Evolutionary conservation across 352 stramenopile genomes (phyloP).

Genomic region (Phytophthora citrophthora): DNA sequence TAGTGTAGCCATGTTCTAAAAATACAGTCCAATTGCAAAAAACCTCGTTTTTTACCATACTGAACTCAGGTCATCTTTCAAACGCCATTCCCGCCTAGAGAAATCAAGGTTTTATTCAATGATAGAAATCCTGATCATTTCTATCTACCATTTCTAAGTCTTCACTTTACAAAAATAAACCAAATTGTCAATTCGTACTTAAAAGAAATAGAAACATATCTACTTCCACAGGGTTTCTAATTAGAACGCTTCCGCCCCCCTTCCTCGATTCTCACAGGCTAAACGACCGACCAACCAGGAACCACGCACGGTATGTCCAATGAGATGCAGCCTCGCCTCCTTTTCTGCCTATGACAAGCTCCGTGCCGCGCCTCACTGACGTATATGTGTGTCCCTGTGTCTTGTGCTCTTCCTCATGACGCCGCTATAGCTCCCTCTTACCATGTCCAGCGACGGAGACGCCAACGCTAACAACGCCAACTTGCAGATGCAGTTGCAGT

Average conservation of each 20-base stretch:
- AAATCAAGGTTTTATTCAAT: slow-evolving; percentile 4
- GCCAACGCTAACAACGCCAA: slow-evolving; percentile 52
- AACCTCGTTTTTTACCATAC: slow-evolving; percentile 8
- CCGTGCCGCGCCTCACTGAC: slow-evolving; percentile 24
- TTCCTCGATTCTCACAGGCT: slow-evolving; percentile 23
- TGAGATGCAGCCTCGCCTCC: slow-evolving; percentile 53
- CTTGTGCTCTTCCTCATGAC: slow-evolving; percentile 2
- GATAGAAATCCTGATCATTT: background rate
- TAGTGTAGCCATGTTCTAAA: slow-evolving; percentile 26
- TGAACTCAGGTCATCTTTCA: slow-evolving; percentile 9
- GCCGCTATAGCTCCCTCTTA: background rate
- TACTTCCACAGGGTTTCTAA: background rate
- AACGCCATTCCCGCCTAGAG: slow-evolving; percentile 10
- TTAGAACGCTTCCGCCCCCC: background rate
- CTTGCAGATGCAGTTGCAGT: slow-evolving; percentile 87
- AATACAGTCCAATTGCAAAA: slow-evolving; percentile 4
- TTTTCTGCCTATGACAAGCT: slow-evolving; percentile 81
- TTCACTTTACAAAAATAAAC: background rate
- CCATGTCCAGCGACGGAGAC: slow-evolving; percentile 65
- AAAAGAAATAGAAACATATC: slow-evolving; percentile 1
- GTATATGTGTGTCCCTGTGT: slow-evolving; percentile 14
- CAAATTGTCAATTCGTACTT: background rate
- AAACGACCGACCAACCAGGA: slow-evolving; percentile 32
- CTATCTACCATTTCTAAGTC: background rate
- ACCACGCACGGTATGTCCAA: slow-evolving; percentile 48